Evolutionary conservation across 2,329 filamentous ascomycete genomes (phyloP).

Genomic region (Emericellopsis atlantica): DNA sequence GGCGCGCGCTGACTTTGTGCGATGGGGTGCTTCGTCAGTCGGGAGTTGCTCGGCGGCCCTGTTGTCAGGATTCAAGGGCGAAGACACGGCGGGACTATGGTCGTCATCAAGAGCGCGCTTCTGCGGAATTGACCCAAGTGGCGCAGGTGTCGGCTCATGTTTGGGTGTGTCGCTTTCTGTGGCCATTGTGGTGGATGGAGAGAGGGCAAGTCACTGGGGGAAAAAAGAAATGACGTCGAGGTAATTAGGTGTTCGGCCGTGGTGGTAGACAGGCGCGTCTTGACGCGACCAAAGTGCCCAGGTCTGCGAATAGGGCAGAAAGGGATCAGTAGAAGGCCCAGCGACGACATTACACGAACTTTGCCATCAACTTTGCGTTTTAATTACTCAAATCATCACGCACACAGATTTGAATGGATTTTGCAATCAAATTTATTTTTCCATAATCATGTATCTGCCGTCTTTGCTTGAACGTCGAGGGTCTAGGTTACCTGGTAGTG

Average conservation of each 20-base stretch:
- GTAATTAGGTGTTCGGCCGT: neutral
- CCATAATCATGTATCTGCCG: too few relatives aligned
- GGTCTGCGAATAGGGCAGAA: too few relatives aligned
- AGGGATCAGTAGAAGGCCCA: too few relatives aligned
- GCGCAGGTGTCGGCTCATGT: constrained; percentile 24
- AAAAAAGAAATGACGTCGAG: neutral
- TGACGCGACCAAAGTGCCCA: neutral
- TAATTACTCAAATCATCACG: neutral
- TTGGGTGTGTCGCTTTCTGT: constrained; percentile 24
- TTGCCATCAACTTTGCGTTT: too few relatives aligned
- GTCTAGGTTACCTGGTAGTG: too few relatives aligned
- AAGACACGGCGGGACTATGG: constrained; percentile 58
- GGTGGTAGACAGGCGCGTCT: neutral
- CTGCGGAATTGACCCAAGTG: constrained; percentile 41
- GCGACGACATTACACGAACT: too few relatives aligned
- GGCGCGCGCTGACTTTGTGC: constrained; percentile 28
- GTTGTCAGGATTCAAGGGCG: constrained; percentile 59
- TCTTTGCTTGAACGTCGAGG: too few relatives aligned
- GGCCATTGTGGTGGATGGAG: constrained; percentile 14
- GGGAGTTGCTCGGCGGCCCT: constrained; percentile 25
- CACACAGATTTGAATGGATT: too few relatives aligned
- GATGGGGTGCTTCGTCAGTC: constrained; percentile 28
- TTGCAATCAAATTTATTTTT: too few relatives aligned
- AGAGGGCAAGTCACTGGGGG: neutral
- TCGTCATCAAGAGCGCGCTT: constrained; percentile 57